A percentile compares a stretch with the other conserved stretches of the same genome.
phyloP scores from a whole-genome alignment of 805 yeast genomes.

The Starmera pachycereana region DNA sequence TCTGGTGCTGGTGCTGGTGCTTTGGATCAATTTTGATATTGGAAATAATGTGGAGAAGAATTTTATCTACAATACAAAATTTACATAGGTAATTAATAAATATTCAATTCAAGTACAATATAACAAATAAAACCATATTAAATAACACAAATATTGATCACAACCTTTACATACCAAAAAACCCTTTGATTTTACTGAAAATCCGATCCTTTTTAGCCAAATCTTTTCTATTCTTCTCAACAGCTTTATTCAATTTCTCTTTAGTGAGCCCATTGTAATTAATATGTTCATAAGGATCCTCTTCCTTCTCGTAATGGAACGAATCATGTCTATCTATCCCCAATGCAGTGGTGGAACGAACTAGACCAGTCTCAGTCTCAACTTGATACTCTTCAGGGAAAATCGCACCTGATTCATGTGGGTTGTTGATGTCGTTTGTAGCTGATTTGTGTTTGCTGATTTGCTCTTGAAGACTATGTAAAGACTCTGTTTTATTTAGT shows the following conservation, averaged over 20 bases:
- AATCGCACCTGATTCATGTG: constrained; percentile 11
- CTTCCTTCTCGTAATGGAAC: background rate
- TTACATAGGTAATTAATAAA: too few relatives aligned
- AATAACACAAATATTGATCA: too few relatives aligned
- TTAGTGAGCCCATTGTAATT: constrained; percentile 7
- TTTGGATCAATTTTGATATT: background rate
- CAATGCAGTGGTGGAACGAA: constrained; percentile 44
- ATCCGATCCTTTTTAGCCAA: constrained; percentile 15
- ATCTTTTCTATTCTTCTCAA: constrained; percentile 21
- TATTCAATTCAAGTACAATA: too few relatives aligned
- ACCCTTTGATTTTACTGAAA: constrained; percentile 5
- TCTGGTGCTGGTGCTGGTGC: too few relatives aligned
- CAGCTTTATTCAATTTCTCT: constrained; percentile 18
- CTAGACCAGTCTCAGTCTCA: constrained; percentile 60
- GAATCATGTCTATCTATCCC: constrained; percentile 34
- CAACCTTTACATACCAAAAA: constrained; percentile 11
- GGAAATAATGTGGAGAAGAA: too few relatives aligned
- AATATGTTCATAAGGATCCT: constrained; percentile 2
- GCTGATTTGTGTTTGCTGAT: constrained; percentile 3
- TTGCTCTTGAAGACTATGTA: background rate
- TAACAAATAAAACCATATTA: too few relatives aligned
- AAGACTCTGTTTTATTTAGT: background rate
- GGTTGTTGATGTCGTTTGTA: constrained; percentile 4
- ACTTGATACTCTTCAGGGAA: constrained; percentile 62
- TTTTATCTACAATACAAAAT: background rate